Evolutionary conservation across 2,329 filamentous ascomycete species (phyloP).

Genomic region (Arthrobotrys conoides): DNA sequence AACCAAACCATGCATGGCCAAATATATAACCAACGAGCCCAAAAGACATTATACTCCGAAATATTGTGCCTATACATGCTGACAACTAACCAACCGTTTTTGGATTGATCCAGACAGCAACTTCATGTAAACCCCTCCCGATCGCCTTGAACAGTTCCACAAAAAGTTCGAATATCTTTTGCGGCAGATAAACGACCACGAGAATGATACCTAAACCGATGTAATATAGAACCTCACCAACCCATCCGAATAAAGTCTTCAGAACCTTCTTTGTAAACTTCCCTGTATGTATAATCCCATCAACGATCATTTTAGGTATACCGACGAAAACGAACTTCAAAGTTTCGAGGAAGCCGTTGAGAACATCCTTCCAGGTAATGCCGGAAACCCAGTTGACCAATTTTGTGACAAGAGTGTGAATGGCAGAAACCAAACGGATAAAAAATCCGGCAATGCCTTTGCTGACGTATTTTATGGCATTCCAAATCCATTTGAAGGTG

Average conservation of each 20-base stretch:
- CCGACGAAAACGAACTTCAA: slow-evolving; percentile 61
- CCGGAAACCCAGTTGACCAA: slow-evolving; percentile 67
- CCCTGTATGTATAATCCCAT: slow-evolving; percentile 24
- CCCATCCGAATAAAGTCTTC: slow-evolving; percentile 46
- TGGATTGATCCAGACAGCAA: slow-evolving; percentile 58
- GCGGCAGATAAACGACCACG: slow-evolving; percentile 47
- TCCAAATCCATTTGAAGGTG: slow-evolving; percentile 68
- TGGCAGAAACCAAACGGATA: slow-evolving; percentile 66
- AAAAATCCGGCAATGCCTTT: slow-evolving; percentile 66
- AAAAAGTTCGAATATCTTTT: slow-evolving; percentile 51
- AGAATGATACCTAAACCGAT: slow-evolving; percentile 34
- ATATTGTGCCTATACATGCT: neutral
- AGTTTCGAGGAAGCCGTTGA: slow-evolving; percentile 67
- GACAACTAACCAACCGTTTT: slow-evolving; percentile 34
- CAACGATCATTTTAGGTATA: slow-evolving; percentile 35
- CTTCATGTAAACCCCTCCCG: slow-evolving; percentile 47
- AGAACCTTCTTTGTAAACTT: slow-evolving; percentile 52
- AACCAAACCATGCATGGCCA: too few relatives aligned
- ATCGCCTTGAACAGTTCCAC: slow-evolving; percentile 45
- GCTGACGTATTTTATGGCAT: slow-evolving; percentile 34
- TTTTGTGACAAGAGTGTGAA: slow-evolving; percentile 66
- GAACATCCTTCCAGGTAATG: slow-evolving; percentile 66
- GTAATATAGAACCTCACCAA: slow-evolving; percentile 39
- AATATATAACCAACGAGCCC: too few relatives aligned
- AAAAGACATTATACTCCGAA: too few relatives aligned